Conservation (phyloP, 2,329 filamentous ascomycete genomes). For the Trichoderma koningii region DNA sequence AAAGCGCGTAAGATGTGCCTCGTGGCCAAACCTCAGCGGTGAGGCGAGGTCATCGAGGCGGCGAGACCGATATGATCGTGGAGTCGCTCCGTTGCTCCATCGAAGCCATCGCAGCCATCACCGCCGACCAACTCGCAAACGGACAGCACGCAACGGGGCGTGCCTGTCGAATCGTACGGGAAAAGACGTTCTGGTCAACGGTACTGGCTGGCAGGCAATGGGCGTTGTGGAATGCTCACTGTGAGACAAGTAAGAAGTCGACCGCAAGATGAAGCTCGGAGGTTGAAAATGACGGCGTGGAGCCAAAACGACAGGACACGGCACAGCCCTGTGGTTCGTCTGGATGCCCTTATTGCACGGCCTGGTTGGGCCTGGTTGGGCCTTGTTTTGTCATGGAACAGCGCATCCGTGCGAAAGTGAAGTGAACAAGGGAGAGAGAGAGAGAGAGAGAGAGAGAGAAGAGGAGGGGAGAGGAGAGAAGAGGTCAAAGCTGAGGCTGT, state of each 20-base stretch:
- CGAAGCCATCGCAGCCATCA: not conserved
- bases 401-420: not conserved
- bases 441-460: not conserved
- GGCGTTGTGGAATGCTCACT: constrained; percentile 11
- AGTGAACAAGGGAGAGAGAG: not conserved
- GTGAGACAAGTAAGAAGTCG: constrained; percentile 20
- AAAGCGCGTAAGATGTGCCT: constrained; percentile 25
- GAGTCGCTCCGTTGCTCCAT: constrained; percentile 25
- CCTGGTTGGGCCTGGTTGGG: not conserved
- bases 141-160: not conserved
- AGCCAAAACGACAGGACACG: not conserved
- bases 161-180: not conserved
- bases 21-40: constrained; percentile 16
- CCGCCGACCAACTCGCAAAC: not conserved
- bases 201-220: not conserved
- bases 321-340: not conserved
- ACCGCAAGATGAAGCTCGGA: not conserved
- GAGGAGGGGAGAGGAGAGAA: not conserved
- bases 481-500: constrained; percentile 2
- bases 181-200: not conserved
- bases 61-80: constrained; percentile 27
- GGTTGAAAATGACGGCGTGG: constrained; percentile 1
- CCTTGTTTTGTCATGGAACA: not conserved
- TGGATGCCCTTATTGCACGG: not conserved
- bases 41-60: constrained; percentile 22